Percentiles rank a stretch among this genome's conserved stretches.
phyloP scores from a whole-genome alignment of 2,329 filamentous ascomycete species.

The Cytospora mali region DNA sequence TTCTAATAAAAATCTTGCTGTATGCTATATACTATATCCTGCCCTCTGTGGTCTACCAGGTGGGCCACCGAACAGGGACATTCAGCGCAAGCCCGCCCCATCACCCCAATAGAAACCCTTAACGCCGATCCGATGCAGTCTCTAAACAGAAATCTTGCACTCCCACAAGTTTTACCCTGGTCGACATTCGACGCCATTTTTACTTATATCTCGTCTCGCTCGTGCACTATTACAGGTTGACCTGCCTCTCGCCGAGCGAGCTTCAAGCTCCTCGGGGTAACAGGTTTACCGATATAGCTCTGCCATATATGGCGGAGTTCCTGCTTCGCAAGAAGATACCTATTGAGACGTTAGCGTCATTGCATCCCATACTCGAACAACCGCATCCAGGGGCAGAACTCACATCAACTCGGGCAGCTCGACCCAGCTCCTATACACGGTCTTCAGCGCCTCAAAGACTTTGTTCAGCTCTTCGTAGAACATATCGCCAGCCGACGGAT shows the following conservation, averaged over 20 bases:
- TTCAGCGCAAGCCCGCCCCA: neutral
- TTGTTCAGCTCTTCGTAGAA: constrained; percentile 66
- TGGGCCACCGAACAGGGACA: neutral
- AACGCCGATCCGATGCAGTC: constrained; percentile 13
- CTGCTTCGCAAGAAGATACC: constrained; percentile 46
- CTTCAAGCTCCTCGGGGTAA: constrained; percentile 51
- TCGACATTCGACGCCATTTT: neutral
- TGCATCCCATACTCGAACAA: neutral
- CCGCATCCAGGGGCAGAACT: constrained; percentile 45
- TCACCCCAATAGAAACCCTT: neutral
- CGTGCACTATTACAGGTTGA: constrained; percentile 4
- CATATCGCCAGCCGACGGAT: constrained; percentile 47
- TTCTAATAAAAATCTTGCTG: neutral
- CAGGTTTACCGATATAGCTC: constrained; percentile 56
- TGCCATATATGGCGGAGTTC: constrained; percentile 53
- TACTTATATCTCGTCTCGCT: constrained; percentile 47
- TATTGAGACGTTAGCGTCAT: constrained; percentile 31
- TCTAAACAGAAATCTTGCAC: neutral
- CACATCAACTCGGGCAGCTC: constrained; percentile 69
- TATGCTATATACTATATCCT: neutral
- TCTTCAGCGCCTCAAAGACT: constrained; percentile 64
- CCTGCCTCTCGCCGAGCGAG: constrained; percentile 43
- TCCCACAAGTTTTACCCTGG: neutral
- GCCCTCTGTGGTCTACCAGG: neutral
- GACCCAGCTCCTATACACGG: constrained; percentile 72